Base-by-base conservation (phyloP, 345 rosid species). In the Pistacia integerrima region DNA sequence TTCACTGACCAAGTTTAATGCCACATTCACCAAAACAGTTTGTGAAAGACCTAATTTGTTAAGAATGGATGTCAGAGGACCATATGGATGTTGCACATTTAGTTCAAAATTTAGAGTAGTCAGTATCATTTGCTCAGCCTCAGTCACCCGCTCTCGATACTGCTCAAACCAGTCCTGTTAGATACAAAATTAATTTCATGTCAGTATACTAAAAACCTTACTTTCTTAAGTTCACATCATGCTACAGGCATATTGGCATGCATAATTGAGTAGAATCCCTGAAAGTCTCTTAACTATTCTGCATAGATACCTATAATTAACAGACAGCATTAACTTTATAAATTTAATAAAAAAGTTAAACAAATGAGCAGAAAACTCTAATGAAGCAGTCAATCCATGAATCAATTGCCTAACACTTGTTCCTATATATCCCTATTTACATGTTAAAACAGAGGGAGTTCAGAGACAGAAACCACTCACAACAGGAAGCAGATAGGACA, bases 111-210 rank as follows among this genome's bases (percentile, higher is more conserved):
- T 90, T 56, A 92, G 85, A 30, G 97, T 87, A 0, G 92, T 84
- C 86, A 92, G 69, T 70, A 92, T 86, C 88, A 90, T 87, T 82
- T 89, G 94, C 88, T 92, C 97, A 28, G 97, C 94, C 78, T 90
- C 92, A 1, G 35, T 77, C 72, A 88, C 89, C 60, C 88, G 88
- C 61, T 90, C 93, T 70, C 91, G 89, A 74, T 90, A 92, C 77
- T 83, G 89, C 80, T 92, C 97, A 83, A 90, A 90, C 97, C 97
- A 92, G 72, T 88, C 94, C 97, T 92, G 88, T 74, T 63, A 38
- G 75, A 75, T 56, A 75, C 16, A 83, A 56, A 60, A 62, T 18
- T 60, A 35, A 78, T 33, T 69, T 59, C 69, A 55, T 9, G 63
- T 75, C 78, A 83, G 73, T 28, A 46, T 3, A 14, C 25, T 36